Evolutionary conservation across 2,329 filamentous ascomycete genomes (phyloP), one percentile per base, ranked within the genome.

Genomic region (Beauveria asiatica): DNA sequence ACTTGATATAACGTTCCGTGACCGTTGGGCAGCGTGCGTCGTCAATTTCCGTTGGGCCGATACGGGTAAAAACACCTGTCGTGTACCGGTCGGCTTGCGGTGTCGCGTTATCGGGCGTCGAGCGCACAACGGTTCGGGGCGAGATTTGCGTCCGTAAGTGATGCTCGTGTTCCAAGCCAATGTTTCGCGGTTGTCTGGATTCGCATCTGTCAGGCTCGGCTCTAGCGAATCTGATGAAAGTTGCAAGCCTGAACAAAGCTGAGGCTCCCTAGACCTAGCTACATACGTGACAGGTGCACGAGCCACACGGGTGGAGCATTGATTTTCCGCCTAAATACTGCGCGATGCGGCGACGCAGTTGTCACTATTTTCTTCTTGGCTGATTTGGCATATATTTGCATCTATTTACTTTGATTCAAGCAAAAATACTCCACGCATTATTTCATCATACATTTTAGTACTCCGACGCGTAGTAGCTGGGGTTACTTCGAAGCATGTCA

Each of bases 401-500:
- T 16, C 52, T 53, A 53, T 30, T 44, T 44, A 45, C 42, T 25
- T 25, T 48, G 27, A 48, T 54, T 16, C 7, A 27, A 16, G 6
- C 25, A 6, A 39, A 25, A 41, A 5, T 57, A 21, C 19, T 30
- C 8, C 10, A 52, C n/a, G 17, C 21, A 33, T 6, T 16, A 21
- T 25, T 16, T 41, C n/a, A 19, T 52, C 5, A 19, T 59, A 59
- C 57, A 53, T 1, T 41, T 56, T 42, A 62, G n/a, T 55, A 56
- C 41, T 59, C 51, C 17, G 61, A 53, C 3, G 44, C 19, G 16
- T 65, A 74, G 9, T 67, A 57, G 5, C 68, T 65, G 3, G 68
- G 67, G 8, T 71, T 65, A 30, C 76, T 72, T 46, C 76, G 74
- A 61, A 92, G 70, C 65, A 82, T 79, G 42, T 83, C 79, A 63